Conservation (phyloP, 2,329 filamentous ascomycete genomes). For the Mycocentrospora acerina region DNA sequence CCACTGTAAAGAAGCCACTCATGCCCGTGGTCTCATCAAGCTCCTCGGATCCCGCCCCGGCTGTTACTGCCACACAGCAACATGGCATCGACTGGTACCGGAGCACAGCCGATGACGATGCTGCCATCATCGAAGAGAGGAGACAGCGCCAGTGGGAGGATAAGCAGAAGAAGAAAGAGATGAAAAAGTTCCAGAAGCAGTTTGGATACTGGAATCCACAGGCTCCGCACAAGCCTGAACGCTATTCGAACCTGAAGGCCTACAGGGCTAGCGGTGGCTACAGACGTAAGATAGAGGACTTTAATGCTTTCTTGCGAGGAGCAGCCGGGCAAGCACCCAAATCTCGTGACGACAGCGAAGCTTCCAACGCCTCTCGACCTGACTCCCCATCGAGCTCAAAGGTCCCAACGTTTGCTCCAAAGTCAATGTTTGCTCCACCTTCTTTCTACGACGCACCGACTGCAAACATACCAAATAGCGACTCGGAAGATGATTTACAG, state of each 20-base stretch:
- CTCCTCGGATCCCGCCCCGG: constrained; percentile 16
- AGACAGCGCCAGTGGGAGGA: constrained; percentile 73
- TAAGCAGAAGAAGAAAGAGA: constrained; percentile 59
- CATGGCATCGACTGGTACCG: constrained; percentile 57
- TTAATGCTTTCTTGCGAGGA: constrained; percentile 24
- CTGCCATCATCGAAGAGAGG: constrained; percentile 63
- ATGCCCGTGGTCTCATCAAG: constrained; percentile 21
- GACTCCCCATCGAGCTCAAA: constrained; percentile 16
- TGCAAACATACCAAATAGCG: constrained; percentile 44
- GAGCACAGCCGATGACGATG: constrained; percentile 80
- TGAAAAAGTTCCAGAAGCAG: constrained; percentile 74
- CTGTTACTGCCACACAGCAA: constrained; percentile 15
- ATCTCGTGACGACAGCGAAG: constrained; percentile 15
- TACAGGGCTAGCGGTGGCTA: constrained; percentile 30
- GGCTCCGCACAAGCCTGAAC: constrained; percentile 25
- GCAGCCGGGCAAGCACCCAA: constrained; percentile 14
- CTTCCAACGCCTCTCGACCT: constrained; percentile 9
- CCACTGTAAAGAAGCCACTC: constrained; percentile 24
- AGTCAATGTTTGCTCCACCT: constrained; percentile 53
- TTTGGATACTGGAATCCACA: constrained; percentile 56
- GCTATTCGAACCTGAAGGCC: constrained; percentile 28
- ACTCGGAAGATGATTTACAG: constrained; percentile 23
- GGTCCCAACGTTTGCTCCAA: constrained; percentile 9
- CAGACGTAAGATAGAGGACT: constrained; percentile 23
- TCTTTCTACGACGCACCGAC: constrained; percentile 24